Conservation (phyloP, 169 alveolate genomes). For the Plasmodium gaboni region DNA sequence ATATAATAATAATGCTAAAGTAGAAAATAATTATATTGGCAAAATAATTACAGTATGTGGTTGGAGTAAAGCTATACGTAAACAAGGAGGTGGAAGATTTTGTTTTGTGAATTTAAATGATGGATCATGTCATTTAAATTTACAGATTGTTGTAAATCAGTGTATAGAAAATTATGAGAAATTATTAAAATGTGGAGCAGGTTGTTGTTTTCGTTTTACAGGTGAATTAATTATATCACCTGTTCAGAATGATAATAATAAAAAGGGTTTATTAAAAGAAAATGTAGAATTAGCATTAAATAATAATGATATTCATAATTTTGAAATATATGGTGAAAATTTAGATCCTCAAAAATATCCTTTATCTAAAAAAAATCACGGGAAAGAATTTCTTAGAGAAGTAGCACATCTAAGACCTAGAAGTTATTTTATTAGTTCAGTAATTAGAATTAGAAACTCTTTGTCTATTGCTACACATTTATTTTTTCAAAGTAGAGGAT, state of each 20-base stretch:
- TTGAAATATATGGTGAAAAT: slow-evolving; percentile 87
- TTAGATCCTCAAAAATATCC: slow-evolving; percentile 95
- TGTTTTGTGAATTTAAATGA: slow-evolving; percentile 96
- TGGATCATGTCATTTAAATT: slow-evolving; percentile 93
- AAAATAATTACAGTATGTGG: slow-evolving; percentile 92
- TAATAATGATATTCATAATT: slow-evolving; percentile 69
- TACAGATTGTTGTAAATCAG: slow-evolving; percentile 95
- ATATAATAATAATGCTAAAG: slow-evolving; percentile 32
- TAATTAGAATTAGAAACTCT: slow-evolving; percentile 94
- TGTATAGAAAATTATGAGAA: slow-evolving; percentile 88
- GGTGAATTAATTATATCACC: slow-evolving; percentile 95
- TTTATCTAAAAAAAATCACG: slow-evolving; percentile 94
- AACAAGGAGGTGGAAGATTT: slow-evolving; percentile 94
- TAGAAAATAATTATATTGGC: slow-evolving; percentile 74
- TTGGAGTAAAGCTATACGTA: slow-evolving; percentile 96
- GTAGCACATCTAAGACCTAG: slow-evolving; percentile 98
- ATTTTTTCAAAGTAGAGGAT: slow-evolving; percentile 96
- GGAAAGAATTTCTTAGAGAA: slow-evolving; percentile 95
- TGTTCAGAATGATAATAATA: slow-evolving; percentile 88
- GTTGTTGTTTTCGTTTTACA: slow-evolving; percentile 89
- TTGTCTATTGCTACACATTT: slow-evolving; percentile 96
- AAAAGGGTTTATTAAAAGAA: slow-evolving; percentile 78
- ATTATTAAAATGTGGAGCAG: slow-evolving; percentile 83
- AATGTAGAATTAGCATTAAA: slow-evolving; percentile 79
- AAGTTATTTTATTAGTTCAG: slow-evolving; percentile 95